A percentile compares a stretch with the other conserved stretches of the same genome.
Conservation (phyloP, 176 grass and related monocot genomes). For the Carex myosuroides region DNA sequence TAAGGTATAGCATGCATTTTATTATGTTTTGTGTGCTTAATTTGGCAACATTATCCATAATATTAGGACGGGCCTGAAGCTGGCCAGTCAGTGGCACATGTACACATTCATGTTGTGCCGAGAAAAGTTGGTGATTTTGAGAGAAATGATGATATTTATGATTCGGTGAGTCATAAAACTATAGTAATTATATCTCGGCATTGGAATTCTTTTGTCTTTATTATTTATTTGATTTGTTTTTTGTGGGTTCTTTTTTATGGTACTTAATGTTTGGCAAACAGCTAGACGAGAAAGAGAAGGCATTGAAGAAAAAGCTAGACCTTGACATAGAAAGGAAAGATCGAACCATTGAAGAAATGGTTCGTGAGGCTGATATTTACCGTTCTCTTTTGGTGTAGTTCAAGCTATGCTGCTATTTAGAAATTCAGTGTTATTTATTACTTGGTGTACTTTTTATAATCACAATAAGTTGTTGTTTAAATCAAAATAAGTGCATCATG, state of each 20-base stretch:
- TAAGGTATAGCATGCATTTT: neutral
- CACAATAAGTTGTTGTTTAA: neutral
- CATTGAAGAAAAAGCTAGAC: conserved; percentile 88
- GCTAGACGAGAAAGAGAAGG: conserved; percentile 61
- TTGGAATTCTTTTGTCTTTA: neutral
- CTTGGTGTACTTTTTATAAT: neutral
- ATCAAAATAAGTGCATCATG: neutral
- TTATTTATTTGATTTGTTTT: conserved; percentile 14
- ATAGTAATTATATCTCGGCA: neutral
- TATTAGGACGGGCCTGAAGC: conserved; percentile 79
- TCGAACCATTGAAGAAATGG: conserved; percentile 64
- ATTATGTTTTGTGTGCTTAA: neutral
- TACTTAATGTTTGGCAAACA: conserved; percentile 14
- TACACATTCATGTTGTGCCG: conserved; percentile 81
- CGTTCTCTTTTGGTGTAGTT: neutral
- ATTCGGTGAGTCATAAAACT: conserved; percentile 32
- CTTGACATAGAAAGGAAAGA: conserved; percentile 80
- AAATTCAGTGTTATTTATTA: too few species aligned
- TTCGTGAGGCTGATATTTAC: conserved; percentile 48
- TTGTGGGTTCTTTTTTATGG: neutral
- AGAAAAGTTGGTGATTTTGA: conserved; percentile 78
- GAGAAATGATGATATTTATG: conserved; percentile 89
- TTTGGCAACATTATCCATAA: neutral
- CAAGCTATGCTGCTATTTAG: too few species aligned
- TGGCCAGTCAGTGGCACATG: conserved; percentile 85